Evolutionary conservation across 2,329 filamentous ascomycete genomes (phyloP).

Genomic region (Aureobasidium sp.): DNA sequence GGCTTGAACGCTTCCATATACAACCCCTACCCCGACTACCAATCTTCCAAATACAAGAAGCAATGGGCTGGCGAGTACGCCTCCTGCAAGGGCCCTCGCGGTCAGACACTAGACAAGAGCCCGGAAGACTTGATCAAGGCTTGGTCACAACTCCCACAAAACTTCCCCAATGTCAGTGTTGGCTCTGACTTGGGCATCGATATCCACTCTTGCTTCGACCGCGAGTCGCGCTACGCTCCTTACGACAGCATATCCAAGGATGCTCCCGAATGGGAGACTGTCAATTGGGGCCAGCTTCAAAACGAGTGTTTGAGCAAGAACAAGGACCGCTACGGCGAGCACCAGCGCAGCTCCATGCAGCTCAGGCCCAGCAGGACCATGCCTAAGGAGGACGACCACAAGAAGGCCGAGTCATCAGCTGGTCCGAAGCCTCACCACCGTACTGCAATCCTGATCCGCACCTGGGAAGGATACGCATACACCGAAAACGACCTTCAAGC

Average conservation of each 20-base stretch:
- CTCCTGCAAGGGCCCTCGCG: constrained; percentile 54
- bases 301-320: constrained; percentile 58
- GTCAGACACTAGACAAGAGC: constrained; percentile 42
- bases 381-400: constrained; percentile 11
- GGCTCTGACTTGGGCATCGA: constrained; percentile 55
- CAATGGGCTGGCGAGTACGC: constrained; percentile 50
- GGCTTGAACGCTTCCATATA: constrained; percentile 45
- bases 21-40: constrained; percentile 64
- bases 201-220: constrained; percentile 57
- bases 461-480: constrained; percentile 39
- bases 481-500: constrained; percentile 37
- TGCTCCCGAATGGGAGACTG: constrained; percentile 49
- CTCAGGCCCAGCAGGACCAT: constrained; percentile 18
- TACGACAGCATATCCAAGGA: constrained; percentile 42
- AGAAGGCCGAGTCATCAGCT: background rate
- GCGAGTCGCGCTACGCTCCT: constrained; percentile 40
- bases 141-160: constrained; percentile 46
- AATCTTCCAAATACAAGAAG: constrained; percentile 50
- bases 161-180: constrained; percentile 52
- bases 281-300: constrained; percentile 66
- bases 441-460: constrained; percentile 38
- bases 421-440: constrained; percentile 30
- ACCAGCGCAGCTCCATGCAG: constrained; percentile 27
- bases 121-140: constrained; percentile 57
- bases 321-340: constrained; percentile 46